Conservation (phyloP, 768 basidiomycete species). For the Leccinum olivaceopallidum region DNA sequence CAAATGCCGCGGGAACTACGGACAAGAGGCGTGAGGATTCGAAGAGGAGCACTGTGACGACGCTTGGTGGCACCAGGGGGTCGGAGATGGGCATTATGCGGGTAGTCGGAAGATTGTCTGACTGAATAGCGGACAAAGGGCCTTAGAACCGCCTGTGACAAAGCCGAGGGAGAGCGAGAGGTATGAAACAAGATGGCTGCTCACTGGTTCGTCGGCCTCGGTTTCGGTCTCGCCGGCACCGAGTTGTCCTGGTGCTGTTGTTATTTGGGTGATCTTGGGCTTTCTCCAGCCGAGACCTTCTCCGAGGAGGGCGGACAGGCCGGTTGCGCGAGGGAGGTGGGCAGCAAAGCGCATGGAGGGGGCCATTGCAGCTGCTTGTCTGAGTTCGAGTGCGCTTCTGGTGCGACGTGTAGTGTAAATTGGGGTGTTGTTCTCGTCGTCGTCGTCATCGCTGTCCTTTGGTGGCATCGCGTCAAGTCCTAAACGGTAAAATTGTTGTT, state of each 20-base stretch:
- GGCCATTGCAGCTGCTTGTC: conserved; percentile 4
- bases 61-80: conserved; percentile 49
- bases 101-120: conserved; percentile 67
- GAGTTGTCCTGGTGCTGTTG: conserved; percentile 56
- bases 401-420: conserved; percentile 26
- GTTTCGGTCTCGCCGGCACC: conserved; percentile 82
- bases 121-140: conserved; percentile 36
- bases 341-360: conserved; percentile 9
- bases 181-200: conserved; percentile 24
- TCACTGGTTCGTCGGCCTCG: conserved; percentile 73
- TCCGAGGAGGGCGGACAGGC: conserved; percentile 27
- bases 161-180: background rate
- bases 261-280: conserved; percentile 49
- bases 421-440: conserved; percentile 3
- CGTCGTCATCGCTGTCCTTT: conserved; percentile 1
- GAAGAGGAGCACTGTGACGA: conserved; percentile 61
- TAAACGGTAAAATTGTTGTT: no score
- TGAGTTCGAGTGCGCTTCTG: conserved; percentile 24
- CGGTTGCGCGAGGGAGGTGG: conserved; percentile 19
- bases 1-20: conserved; percentile 70
- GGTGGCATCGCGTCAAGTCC: conserved; percentile 3
- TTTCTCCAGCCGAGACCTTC: conserved; percentile 33
- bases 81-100: conserved; percentile 55
- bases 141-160: conserved; percentile 10
- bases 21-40: conserved; percentile 69